phyloP scores from a whole-genome alignment of 2,329 filamentous ascomycete genomes.

The Aspergillus thermomutatus region DNA sequence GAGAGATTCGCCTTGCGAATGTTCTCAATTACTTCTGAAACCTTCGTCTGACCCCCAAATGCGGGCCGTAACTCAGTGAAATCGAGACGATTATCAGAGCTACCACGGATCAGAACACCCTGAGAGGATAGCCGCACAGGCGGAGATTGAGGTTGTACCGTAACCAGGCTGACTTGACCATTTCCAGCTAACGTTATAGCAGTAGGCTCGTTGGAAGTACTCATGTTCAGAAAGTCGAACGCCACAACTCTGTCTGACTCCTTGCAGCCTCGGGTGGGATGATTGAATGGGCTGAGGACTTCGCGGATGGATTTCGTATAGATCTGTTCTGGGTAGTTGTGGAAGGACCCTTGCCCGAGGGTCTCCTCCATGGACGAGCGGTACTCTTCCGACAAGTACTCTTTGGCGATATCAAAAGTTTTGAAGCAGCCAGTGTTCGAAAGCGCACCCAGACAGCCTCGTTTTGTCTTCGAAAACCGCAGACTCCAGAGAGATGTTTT shows the following conservation, averaged over 20 bases:
- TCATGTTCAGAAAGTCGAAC: constrained; percentile 58
- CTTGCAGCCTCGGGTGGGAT: constrained; percentile 41
- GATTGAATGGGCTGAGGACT: constrained; percentile 45
- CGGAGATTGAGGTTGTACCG: constrained; percentile 42
- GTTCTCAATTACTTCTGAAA: constrained; percentile 27
- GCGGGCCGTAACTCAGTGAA: constrained; percentile 32
- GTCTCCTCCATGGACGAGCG: constrained; percentile 38
- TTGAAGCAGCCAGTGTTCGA: constrained; percentile 60
- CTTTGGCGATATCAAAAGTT: constrained; percentile 53
- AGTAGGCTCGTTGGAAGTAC: constrained; percentile 47
- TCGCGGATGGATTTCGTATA: constrained; percentile 47
- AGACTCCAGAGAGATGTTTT: constrained; percentile 59
- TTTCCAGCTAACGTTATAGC: constrained; percentile 53
- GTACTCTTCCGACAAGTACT: constrained; percentile 42
- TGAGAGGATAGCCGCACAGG: constrained; percentile 39
- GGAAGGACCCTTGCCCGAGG: constrained; percentile 39
- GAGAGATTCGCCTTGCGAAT: constrained; percentile 25
- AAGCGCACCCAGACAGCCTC: constrained; percentile 57
- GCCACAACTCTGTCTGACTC: constrained; percentile 52
- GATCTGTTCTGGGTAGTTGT: constrained; percentile 41
- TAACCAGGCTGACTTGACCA: constrained; percentile 49
- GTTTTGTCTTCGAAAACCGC: constrained; percentile 57
- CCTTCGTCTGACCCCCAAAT: constrained; percentile 22
- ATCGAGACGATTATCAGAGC: constrained; percentile 23
- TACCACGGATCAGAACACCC: constrained; percentile 31